Base-by-base conservation (phyloP, 1,139 yeast species). In the Kurtzmaniella quercitrusa region DNA sequence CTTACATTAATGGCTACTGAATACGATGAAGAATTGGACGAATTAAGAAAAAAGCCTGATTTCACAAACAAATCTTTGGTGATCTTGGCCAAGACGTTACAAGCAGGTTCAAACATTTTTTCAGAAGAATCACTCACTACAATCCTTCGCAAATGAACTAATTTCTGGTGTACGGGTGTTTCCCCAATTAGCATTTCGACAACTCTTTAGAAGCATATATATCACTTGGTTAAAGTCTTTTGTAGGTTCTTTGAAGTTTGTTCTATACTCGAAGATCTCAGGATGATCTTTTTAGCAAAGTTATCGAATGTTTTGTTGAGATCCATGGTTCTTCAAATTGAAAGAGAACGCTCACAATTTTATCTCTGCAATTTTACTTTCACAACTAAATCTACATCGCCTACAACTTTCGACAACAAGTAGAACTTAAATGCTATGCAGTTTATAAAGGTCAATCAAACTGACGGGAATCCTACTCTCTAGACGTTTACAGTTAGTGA, bases 61-160 rank as follows among this genome's bases (percentile, higher is more conserved):
- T 84, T 84, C 54, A 66, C 66, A 14, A 74, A 70, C 40, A 77
- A 74, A 51, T 81, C 88, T 16, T 68, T 85, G 49, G 77, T 78
- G 17, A 59, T 81, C 41, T 64, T 85, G 52, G 90, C 89, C 2
- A 80, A 79, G 53, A 73, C 83, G 2, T 68, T 85, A 47, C 85
- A 82, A 56, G 79, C 81, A 42, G 86, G 88, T 12, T 71, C 79
- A 7, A 79, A 81, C 50, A 74, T 84, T 66, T 84, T 83, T 61
- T 88, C 82, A 57, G 73, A 75, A 38, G 85, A 81, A 34, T 73
- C 82, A 12, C 63, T 82, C 51, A 71, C 65, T 46, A 74, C 77
- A 6, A 54, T 73, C 25, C 59, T 66, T 39, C 49, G 50, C 23
- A 38, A 41, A 15, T 43, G 33, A 25, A 21, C 7, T 8, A 25